Conservation (phyloP, 257 asterid genomes). For the Solanum sejunctum region DNA sequence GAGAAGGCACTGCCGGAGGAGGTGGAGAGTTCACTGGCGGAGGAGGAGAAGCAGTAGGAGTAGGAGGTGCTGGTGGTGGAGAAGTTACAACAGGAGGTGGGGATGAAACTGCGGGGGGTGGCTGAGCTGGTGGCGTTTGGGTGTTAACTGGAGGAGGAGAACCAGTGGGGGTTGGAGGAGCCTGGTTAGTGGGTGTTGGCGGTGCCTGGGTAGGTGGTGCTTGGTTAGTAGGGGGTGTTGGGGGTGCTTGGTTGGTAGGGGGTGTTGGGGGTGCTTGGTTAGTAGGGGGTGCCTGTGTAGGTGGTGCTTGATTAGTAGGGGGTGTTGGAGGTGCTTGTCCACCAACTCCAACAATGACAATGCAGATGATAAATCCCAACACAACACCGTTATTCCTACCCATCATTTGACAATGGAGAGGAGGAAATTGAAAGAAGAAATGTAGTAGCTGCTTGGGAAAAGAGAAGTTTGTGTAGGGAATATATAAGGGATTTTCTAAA, state of each 20-base stretch:
- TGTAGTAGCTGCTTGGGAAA: background rate
- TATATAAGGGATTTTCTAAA: constrained; percentile 21
- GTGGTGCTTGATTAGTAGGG: constrained; percentile 31
- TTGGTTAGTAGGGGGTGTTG: background rate
- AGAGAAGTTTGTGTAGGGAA: background rate
- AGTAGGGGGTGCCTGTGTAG: background rate
- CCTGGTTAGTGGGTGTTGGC: background rate
- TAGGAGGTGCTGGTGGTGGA: background rate
- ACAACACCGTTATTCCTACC: constrained; percentile 8
- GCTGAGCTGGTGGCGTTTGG: constrained; percentile 16
- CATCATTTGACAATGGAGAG: constrained; percentile 31
- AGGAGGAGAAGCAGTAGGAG: background rate
- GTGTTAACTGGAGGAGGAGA: constrained; percentile 25
- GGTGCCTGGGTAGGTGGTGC: background rate
- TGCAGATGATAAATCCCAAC: constrained; percentile 33
- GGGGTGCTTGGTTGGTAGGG: background rate
- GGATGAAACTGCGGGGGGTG: constrained; percentile 2
- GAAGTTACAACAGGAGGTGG: constrained; percentile 3
- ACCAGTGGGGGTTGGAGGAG: constrained; percentile 1
- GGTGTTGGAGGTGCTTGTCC: constrained; percentile 50
- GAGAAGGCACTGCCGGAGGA: background rate
- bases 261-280: background rate
- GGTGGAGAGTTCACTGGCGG: background rate
- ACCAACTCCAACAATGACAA: constrained; percentile 32
- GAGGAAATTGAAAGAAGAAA: background rate